Base-by-base conservation (phyloP, 2,329 filamentous ascomycete species). In the Colletotrichum costaricense region DNA sequence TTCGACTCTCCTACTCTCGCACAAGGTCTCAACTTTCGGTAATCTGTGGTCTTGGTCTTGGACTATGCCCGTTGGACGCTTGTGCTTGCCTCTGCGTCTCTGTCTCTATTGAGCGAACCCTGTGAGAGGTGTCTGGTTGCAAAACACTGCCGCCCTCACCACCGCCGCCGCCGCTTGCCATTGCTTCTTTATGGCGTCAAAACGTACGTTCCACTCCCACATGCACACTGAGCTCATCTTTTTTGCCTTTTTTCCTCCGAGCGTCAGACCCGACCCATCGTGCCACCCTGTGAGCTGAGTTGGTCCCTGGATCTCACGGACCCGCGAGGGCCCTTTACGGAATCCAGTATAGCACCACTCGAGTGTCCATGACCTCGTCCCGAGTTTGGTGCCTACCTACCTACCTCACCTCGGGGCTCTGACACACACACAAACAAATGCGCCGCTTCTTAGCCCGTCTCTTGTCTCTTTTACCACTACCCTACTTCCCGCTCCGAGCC, bases 171-270 rank as follows among this genome's bases (percentile, higher is more conserved):
- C 38, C 28, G 60, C 60, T 49, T 74, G 66, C 55, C 59, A 42
- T 63, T 73, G 65, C 67, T 66, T 67, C 68, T 73, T 74, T 76
- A 76, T 75, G 75, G 76, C 69, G 74, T 75, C 74, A 74, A 75
- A 67, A 75, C 74, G 73, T 75, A 69, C 63, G 74, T 75, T 63
- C 60, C 68, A 64, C 55, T 28, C 26, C 58, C 22, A 56, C 62
- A 69, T 35, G 38, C 49, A 69, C 56, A 26, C 66, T 65, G 59
- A 69, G 42, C 58, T 26, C 69, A 46, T 63, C 65, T 57, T 62
- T 49, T 49, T 49, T 49, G 42, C 19, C 42, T 49, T 49, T 52
- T 26, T 52, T 22, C 58, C 64, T 46, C 70, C 63, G 68, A 69
- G 57, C 66, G 55, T 66, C 56, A n/a, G 22, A 11, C 46, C 46